Percentiles rank a stretch among this genome's conserved stretches.
phyloP scores from a whole-genome alignment of 192 early-diverging fungal genomes.

The Umbelopsis isabellina region DNA sequence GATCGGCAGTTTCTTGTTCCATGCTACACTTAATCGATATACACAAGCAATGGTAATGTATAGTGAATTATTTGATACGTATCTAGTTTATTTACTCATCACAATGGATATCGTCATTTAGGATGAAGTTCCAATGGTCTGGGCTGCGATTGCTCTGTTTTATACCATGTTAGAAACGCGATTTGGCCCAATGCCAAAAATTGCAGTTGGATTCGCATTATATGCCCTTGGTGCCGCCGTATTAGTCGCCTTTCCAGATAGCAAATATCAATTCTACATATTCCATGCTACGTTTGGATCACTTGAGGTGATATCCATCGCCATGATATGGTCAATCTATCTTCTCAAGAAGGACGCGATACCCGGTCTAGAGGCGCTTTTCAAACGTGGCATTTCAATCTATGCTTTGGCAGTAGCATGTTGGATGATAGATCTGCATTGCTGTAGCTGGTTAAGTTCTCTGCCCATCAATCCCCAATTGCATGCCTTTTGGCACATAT shows the following conservation, averaged over 20 bases:
- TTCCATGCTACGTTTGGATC: constrained; percentile 6
- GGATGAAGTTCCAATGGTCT: constrained; percentile 19
- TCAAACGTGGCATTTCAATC: constrained; percentile 10
- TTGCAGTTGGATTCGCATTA: constrained; percentile 14
- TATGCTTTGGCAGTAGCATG: constrained; percentile 15
- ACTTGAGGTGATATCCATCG: constrained; percentile 3
- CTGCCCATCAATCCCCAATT: constrained; percentile 6
- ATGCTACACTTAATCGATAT: constrained; percentile 10
- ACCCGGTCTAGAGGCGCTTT: neutral
- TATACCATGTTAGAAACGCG: constrained; percentile 17
- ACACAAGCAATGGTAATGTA: constrained; percentile 14
- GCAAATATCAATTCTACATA: constrained; percentile 4
- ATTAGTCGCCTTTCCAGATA: neutral
- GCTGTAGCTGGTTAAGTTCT: neutral
- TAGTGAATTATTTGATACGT: too few relatives aligned
- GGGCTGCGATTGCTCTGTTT: constrained; percentile 14
- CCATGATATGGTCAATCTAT: constrained; percentile 6
- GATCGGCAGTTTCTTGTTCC: constrained; percentile 16
- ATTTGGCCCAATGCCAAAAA: constrained; percentile 17
- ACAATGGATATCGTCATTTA: neutral
- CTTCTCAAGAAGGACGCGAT: neutral
- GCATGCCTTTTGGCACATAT: constrained; percentile 14
- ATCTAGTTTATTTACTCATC: neutral
- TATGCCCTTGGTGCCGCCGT: neutral
- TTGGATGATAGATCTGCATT: constrained; percentile 3